Conservation (phyloP, 768 basidiomycete species). For the Auricularia cornea region DNA sequence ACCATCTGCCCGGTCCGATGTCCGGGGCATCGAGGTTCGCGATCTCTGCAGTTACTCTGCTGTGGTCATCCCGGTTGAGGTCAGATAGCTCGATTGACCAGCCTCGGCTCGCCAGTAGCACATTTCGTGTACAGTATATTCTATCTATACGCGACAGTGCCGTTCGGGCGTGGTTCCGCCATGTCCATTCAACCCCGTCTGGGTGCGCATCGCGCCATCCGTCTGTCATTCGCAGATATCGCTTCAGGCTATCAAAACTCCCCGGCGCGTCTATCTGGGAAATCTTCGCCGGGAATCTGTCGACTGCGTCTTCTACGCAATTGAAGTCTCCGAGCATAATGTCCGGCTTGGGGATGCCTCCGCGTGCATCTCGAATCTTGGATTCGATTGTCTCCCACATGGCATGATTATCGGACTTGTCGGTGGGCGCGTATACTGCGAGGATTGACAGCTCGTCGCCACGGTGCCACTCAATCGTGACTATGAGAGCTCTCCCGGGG, state of each 20-base stretch:
- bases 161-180: background rate
- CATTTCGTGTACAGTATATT: background rate
- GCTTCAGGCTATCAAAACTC: background rate
- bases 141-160: background rate
- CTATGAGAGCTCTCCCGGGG: background rate
- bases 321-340: conserved; percentile 14
- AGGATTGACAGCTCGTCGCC: background rate
- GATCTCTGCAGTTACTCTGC: background rate
- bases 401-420: background rate
- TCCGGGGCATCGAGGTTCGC: background rate
- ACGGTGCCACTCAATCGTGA: background rate
- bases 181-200: background rate
- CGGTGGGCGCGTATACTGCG: background rate
- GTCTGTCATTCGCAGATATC: background rate
- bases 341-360: conserved; percentile 4
- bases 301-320: conserved; percentile 13
- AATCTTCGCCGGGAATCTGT: conserved; percentile 7
- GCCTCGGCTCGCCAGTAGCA: background rate
- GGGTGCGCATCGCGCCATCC: background rate
- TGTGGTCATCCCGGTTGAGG: background rate
- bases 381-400: background rate
- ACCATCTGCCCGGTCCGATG: background rate
- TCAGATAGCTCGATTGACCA: background rate
- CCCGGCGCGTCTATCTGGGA: background rate
- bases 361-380: background rate